Evolutionary conservation across 768 basidiomycete genomes (phyloP), one percentile per base, ranked within the genome.

Genomic region (Coprinopsis strossmayeri): DNA sequence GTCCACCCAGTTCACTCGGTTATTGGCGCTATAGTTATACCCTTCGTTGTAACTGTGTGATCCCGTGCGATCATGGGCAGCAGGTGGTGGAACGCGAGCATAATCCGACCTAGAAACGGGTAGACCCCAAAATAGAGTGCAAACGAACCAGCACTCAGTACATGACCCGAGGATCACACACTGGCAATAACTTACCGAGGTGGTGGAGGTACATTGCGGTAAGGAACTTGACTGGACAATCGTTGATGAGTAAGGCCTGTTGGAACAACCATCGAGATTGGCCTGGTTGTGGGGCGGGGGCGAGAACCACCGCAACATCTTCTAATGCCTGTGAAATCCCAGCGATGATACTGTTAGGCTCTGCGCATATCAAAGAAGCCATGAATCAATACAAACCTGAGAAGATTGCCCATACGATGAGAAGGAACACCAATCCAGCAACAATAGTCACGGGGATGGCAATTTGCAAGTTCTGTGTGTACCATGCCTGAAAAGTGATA

Each of bases 361-460:
- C 15, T 15, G 30, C 30, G 9, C 9, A 26, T 42, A 25, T 17
- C 25, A 45, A 44, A 46, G 46, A 53, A 48, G 48, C 32, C 40
- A 39, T 17, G 37, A 40, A 49, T 11, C 20, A 53, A 46, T 40
- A 65, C 73, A 41, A 46, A 76, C 79, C 58, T 58, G 65, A 64
- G 48, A 73, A 54, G 34, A 84, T 55, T 20, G 58, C 66, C 67
- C 71, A 80, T 44, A 91, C 52, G 48, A 86, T 59, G 34, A 83
- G 60, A 30, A 91, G 63, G 12, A 74, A 69, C 45, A 89, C 53
- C 46, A 91, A 60, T 13, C 77, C 84, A 23, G 70, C 85, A 30
- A 84, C 83, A 48, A 91, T 67, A 15, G 87, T 84, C 47, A 91
- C 77, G 17, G 89, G 87, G 56, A 91, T 85, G 21, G 87, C 70